Conservation (phyloP, 23 red algal genomes). For the Gracilaria caudata region DNA sequence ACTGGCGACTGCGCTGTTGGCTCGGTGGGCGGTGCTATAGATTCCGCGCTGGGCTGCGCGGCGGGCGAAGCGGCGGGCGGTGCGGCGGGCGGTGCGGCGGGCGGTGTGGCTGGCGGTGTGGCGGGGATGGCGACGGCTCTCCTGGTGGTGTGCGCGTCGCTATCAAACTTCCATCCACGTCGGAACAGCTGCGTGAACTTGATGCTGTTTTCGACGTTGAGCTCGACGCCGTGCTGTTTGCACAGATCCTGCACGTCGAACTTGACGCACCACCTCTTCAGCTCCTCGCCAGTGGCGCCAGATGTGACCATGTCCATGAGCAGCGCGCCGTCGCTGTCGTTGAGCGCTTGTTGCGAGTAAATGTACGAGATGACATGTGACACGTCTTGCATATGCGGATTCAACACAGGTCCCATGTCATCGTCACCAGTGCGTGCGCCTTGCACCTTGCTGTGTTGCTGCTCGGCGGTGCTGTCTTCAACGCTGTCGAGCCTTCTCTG, state of each 20-base stretch:
- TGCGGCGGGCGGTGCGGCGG: not conserved
- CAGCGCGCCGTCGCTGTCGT: not conserved
- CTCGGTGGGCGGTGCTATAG: no score
- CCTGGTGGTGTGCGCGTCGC: not conserved
- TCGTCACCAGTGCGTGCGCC: not conserved
- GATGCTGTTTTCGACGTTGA: not conserved
- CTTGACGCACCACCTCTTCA: not conserved
- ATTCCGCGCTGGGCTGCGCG: no score
- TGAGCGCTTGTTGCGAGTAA: not conserved
- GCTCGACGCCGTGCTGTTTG: not conserved
- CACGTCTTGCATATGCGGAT: constrained; percentile 16
- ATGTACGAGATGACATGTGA: not conserved
- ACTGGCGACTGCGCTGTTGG: no score
- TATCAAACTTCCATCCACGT: not conserved
- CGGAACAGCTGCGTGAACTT: not conserved
- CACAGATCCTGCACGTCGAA: not conserved
- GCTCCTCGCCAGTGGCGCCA: not conserved
- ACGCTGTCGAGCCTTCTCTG: not conserved
- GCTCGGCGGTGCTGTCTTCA: not conserved
- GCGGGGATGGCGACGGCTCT: not conserved
- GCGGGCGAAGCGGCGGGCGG: not conserved
- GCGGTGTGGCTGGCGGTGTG: not conserved
- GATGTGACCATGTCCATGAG: not conserved
- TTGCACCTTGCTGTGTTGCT: not conserved
- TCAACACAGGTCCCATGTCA: not conserved